A percentile compares a stretch with the other conserved stretches of the same genome.
Conservation (phyloP, 768 basidiomycete genomes). For the Sarcodon aspratus region DNA sequence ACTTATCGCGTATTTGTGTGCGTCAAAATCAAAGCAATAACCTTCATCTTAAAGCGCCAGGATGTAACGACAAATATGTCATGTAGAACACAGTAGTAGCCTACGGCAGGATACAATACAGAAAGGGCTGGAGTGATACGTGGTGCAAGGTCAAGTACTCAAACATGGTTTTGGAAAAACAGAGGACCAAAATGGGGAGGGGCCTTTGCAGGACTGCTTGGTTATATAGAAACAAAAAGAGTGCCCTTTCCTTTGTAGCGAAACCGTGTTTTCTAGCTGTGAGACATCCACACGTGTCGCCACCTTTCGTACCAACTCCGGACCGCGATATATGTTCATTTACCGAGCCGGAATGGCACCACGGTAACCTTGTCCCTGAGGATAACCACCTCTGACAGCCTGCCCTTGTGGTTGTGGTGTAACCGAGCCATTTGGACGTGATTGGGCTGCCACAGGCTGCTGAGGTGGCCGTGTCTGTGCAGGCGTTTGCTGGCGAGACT, state of each 20-base stretch:
- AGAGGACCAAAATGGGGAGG: neutral
- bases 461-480: slow-evolving; percentile 12
- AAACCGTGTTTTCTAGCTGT: neutral
- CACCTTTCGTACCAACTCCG: neutral
- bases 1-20: neutral
- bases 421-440: slow-evolving; percentile 15
- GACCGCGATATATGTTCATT: neutral
- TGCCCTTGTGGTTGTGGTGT: slow-evolving; percentile 10
- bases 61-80: too few species aligned
- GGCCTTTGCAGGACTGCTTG: neutral
- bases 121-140: neutral
- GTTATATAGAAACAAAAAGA: neutral
- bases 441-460: slow-evolving; percentile 10
- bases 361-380: slow-evolving; percentile 12
- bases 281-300: slow-evolving; percentile 4
- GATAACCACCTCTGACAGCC: slow-evolving; percentile 9
- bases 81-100: too few species aligned
- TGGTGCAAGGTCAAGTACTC: neutral
- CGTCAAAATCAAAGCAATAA: slow-evolving; percentile 2
- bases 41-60: neutral
- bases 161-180: neutral
- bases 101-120: neutral
- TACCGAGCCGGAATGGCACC: slow-evolving; percentile 17
- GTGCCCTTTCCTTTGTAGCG: neutral
- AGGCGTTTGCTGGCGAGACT: slow-evolving; percentile 21